A percentile compares a stretch with the other conserved stretches of the same genome.
Conservation (phyloP, 257 asterid species). For the Rauvolfia tetraphylla region DNA sequence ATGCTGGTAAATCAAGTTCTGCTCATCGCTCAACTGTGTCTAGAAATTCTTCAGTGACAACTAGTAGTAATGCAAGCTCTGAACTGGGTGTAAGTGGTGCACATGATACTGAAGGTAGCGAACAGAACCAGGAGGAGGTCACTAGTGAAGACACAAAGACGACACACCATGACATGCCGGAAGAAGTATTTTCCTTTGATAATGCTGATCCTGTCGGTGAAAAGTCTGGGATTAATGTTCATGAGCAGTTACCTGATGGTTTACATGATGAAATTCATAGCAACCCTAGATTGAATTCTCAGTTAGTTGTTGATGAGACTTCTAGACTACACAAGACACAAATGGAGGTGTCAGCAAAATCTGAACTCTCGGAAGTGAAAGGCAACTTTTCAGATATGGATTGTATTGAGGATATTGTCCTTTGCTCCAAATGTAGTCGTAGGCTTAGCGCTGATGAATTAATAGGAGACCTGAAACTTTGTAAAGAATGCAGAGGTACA, state of each 20-base stretch:
- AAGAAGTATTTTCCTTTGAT: conserved; percentile 68
- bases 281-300: conserved; percentile 26
- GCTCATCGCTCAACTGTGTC: conserved; percentile 54
- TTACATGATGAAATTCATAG: conserved; percentile 28
- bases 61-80: conserved; percentile 87
- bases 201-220: conserved; percentile 43
- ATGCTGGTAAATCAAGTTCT: conserved; percentile 56
- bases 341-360: conserved; percentile 26
- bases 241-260: conserved; percentile 31
- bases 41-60: conserved; percentile 75
- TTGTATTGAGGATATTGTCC: conserved; percentile 28
- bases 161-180: conserved; percentile 35
- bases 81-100: conserved; percentile 63
- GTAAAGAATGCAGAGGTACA: conserved; percentile 51
- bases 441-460: conserved; percentile 33
- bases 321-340: conserved; percentile 29
- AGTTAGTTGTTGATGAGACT: conserved; percentile 27
- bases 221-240: conserved; percentile 28
- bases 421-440: conserved; percentile 60
- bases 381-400: conserved; percentile 27
- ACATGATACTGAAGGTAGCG: conserved; percentile 67
- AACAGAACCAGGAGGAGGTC: conserved; percentile 60
- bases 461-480: conserved; percentile 44
- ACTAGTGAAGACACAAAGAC: conserved; percentile 39
- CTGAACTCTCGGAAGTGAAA: conserved; percentile 33